Evolutionary conservation across 106 monocot genomes (phyloP), one percentile per base, ranked within the genome.

Genomic region (Dactylorhiza incarnata): DNA sequence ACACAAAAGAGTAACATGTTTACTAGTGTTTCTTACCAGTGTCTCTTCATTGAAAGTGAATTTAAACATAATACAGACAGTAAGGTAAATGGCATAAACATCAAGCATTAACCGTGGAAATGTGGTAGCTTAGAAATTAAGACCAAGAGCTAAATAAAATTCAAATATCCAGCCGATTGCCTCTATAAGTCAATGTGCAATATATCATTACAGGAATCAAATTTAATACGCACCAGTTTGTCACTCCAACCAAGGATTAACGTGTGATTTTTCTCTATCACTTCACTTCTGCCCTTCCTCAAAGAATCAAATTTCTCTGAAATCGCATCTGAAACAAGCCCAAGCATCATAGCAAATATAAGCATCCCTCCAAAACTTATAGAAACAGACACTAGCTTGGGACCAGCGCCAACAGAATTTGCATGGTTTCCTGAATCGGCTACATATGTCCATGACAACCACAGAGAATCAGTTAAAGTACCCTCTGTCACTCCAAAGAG

Each of bases 341-440:
- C 90, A 76, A 90, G 86, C 87, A 90, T 90, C 90, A 90, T 90
- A n/a, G 90, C 90, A 87, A 90, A 90, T 80, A 90, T 82, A 75
- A 90, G 82, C 90, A 90, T 90, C 80, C 90, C 90, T 63, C 90
- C 90, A 67, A 90, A 84, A 78, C 84, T 90, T 62, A 87, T 90
- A 26, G 78, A 84, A 19, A 90, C 82, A 63, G 90, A 87, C 59
- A 90, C 90, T 49, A 90, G 78, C 77, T 90, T 86, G 63, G 86
- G 90, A 73, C 86, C 82, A 73, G 81, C 15, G 10, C 90, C 90
- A 69, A 76, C 74, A 62, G 90, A 84, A 76, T 87, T 85, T 55
- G 90, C 90, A 83, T 90, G 90, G 78, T 90, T 90, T 67, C 90
- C 90, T 54, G 90, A 86, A 80, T 86, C 86, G 20, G 90, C 90